Evolutionary conservation across 176 grass and related monocot genomes (phyloP).

Genomic region (Aegilops longissima): DNA sequence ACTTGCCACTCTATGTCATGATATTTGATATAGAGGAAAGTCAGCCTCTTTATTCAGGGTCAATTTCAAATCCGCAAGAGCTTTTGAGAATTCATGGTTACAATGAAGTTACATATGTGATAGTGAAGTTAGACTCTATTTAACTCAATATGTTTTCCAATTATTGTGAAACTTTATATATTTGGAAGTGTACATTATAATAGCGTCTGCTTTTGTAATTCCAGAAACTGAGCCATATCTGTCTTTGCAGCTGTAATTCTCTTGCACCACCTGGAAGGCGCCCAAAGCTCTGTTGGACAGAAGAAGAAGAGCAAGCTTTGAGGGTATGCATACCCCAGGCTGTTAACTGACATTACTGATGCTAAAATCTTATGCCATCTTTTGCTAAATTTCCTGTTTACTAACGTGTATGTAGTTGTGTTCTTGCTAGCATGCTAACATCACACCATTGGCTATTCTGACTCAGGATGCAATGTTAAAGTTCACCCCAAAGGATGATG

Average conservation of each 20-base stretch:
- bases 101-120: background rate
- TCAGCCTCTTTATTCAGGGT: background rate
- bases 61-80: background rate
- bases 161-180: background rate
- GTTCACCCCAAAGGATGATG: background rate
- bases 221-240: constrained; percentile 6
- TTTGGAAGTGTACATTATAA: background rate
- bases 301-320: constrained; percentile 55
- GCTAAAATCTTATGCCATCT: constrained; percentile 15
- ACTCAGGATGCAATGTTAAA: constrained; percentile 58
- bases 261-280: constrained; percentile 39
- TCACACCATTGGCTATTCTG: background rate
- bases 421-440: background rate
- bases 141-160: background rate
- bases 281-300: constrained; percentile 42
- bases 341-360: background rate
- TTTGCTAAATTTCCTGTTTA: background rate
- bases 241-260: constrained; percentile 50
- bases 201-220: background rate
- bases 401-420: background rate
- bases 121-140: background rate
- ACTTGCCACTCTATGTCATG: background rate
- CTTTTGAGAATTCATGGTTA: background rate
- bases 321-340: constrained; percentile 43
- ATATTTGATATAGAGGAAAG: background rate